Percentiles rank a stretch among this genome's conserved stretches.
Evolutionary conservation across 2,329 filamentous ascomycete species (phyloP).

Genomic region (Trichoderma polysporum): DNA sequence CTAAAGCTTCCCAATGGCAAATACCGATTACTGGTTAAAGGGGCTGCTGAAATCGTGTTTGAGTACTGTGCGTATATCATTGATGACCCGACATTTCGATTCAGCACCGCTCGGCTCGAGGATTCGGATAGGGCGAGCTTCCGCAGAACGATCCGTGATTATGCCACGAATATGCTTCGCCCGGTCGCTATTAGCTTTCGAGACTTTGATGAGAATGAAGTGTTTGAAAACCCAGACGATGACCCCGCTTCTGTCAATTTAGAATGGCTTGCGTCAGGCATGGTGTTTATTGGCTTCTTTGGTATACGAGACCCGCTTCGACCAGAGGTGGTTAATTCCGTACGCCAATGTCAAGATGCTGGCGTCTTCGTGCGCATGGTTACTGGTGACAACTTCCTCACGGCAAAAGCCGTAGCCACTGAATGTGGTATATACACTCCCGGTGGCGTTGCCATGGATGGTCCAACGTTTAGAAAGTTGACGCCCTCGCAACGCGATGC

Average conservation of each 20-base stretch:
- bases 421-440: conserved; percentile 48
- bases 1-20: conserved; percentile 45
- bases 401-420: conserved; percentile 44
- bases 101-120: conserved; percentile 31
- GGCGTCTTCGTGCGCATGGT: conserved; percentile 66
- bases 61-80: conserved; percentile 44
- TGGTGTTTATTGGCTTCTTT: conserved; percentile 49
- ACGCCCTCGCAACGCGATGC: conserved; percentile 48
- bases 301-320: conserved; percentile 69
- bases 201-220: conserved; percentile 70
- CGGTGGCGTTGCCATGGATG: conserved; percentile 65
- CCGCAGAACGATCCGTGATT: conserved; percentile 42
- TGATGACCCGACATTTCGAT: conserved; percentile 43
- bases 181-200: conserved; percentile 74
- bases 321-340: conserved; percentile 60
- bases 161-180: conserved; percentile 68
- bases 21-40: conserved; percentile 56
- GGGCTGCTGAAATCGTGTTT: conserved; percentile 57
- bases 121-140: conserved; percentile 36
- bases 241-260: conserved; percentile 37
- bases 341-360: conserved; percentile 60
- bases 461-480: conserved; percentile 55
- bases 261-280: conserved; percentile 47
- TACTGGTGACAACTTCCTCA: conserved; percentile 52
- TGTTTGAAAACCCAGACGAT: conserved; percentile 50